Evolutionary conservation across 2,329 filamentous ascomycete genomes (phyloP), one percentile per base, ranked within the genome.

Genomic region (Cladophialophora chaetospira): DNA sequence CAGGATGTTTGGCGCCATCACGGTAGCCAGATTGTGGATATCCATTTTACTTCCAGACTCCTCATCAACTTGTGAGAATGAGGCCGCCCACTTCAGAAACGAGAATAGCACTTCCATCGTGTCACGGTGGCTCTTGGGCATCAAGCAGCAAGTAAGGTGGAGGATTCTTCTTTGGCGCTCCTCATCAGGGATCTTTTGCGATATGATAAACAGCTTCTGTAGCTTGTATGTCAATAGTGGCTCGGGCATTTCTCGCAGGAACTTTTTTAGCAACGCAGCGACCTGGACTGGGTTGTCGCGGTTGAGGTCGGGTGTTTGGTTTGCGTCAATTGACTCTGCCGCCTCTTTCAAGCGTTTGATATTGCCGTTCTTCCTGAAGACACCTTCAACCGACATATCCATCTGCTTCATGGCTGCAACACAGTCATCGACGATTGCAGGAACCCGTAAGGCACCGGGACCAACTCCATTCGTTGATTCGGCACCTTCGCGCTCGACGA

Each of bases 11-110:
- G 94, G 94, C 4, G 93, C 92, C 72, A 99, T 97, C 62, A 99
- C 94, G 2, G 95, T 97, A 3, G 94, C 91, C 62, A 99, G 82
- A 69, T 99, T 99, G 77, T 96, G 91, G 51, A 96, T 89, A 71
- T 99, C 94, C 94, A 99, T 99, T 80, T 97, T 97, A 66, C 93
- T 97, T 23, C 94, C 94, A 19, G 88, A 89, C 71, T 99, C 94
- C 68, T 99, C 94, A 67, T 99, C 94, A 11, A 99, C 87, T 69
- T 97, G 92, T 61, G 95, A 93, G 78, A 99, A 99, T 1, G 92
- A 96, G 3, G 92, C 91, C 4, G 92, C 91, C 93, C 94, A 99
- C 69, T 96, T 96, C 44, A 99, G 81, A 80, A 99, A 99, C 48
- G 87, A 89, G 75, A 97, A 97, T 1, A 99, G 75, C 38, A 99